Percentiles rank a stretch among this genome's conserved stretches.
phyloP scores from a whole-genome alignment of 2,329 filamentous ascomycete genomes.

The Aspergillus quadricinctus region DNA sequence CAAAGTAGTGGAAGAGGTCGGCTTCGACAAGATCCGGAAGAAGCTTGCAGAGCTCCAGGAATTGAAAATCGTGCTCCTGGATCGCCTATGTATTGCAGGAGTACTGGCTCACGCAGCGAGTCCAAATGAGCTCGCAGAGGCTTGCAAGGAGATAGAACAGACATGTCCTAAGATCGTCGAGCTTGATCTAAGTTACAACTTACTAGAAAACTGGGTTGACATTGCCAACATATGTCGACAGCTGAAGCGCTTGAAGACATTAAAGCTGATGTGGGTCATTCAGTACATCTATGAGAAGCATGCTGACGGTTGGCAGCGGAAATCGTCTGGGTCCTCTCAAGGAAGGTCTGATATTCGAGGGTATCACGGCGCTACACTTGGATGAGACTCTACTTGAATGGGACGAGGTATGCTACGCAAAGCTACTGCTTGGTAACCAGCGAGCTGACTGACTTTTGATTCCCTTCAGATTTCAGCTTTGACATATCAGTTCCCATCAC shows the following conservation, averaged over 20 bases:
- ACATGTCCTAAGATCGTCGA: slow-evolving; percentile 61
- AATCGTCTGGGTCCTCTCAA: slow-evolving; percentile 58
- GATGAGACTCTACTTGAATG: slow-evolving; percentile 65
- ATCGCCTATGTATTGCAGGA: slow-evolving; percentile 62
- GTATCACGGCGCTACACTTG: slow-evolving; percentile 58
- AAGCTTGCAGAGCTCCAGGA: slow-evolving; percentile 74
- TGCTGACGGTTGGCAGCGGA: slow-evolving; percentile 51
- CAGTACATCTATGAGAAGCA: background rate
- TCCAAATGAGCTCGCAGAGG: slow-evolving; percentile 18
- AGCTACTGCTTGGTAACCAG: background rate
- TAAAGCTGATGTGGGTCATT: slow-evolving; percentile 54
- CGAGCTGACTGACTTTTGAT: slow-evolving; percentile 8
- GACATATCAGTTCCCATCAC: slow-evolving; percentile 30
- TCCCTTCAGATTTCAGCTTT: slow-evolving; percentile 30
- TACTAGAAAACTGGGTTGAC: slow-evolving; percentile 65
- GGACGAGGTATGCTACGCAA: slow-evolving; percentile 53
- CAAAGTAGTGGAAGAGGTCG: slow-evolving; percentile 88
- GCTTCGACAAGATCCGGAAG: slow-evolving; percentile 85
- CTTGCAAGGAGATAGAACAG: slow-evolving; percentile 48
- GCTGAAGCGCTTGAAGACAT: slow-evolving; percentile 59
- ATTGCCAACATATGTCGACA: slow-evolving; percentile 68
- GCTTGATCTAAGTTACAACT: slow-evolving; percentile 79
- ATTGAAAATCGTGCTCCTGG: slow-evolving; percentile 75
- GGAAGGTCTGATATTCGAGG: slow-evolving; percentile 42
- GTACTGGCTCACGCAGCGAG: slow-evolving; percentile 25